Conservation (phyloP, 352 stramenopile species). For the Pythium aristosporum region DNA sequence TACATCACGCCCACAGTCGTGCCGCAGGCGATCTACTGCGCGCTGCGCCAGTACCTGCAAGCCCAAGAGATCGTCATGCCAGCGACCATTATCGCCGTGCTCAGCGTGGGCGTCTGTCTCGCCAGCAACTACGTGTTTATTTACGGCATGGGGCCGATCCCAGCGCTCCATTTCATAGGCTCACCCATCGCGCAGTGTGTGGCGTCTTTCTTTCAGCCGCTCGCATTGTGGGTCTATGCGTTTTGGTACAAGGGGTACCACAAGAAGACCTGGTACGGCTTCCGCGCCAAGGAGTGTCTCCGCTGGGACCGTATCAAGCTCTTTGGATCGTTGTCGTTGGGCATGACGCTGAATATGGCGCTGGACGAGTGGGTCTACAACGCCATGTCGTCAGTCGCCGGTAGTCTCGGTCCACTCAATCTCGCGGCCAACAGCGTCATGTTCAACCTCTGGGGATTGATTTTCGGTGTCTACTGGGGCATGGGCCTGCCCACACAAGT, state of each 20-base stretch:
- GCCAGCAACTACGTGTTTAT: constrained; percentile 79
- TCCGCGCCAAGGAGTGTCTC: constrained; percentile 49
- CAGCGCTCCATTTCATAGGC: constrained; percentile 65
- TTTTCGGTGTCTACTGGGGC: constrained; percentile 85
- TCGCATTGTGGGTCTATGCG: constrained; percentile 64
- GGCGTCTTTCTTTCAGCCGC: constrained; percentile 69
- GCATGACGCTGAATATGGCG: constrained; percentile 77
- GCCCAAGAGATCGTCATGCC: constrained; percentile 80
- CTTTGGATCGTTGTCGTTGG: constrained; percentile 62
- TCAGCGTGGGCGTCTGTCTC: constrained; percentile 63
- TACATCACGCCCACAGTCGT: constrained; percentile 63
- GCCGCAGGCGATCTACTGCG: constrained; percentile 69
- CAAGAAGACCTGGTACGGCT: constrained; percentile 77
- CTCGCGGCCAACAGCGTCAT: constrained; percentile 81
- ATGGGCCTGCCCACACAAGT: constrained; percentile 82
- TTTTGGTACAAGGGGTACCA: constrained; percentile 84
- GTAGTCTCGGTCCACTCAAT: constrained; percentile 54
- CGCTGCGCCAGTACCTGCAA: constrained; percentile 76
- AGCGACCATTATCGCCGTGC: constrained; percentile 73
- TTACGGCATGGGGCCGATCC: constrained; percentile 65
- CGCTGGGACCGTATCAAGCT: constrained; percentile 62
- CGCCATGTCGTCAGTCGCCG: constrained; percentile 67
- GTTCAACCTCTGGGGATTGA: constrained; percentile 80
- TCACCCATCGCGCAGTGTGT: constrained; percentile 71
- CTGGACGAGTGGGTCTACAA: constrained; percentile 85